phyloP scores from a whole-genome alignment of 805 yeast genomes.

The Starmerella tilneyi region DNA sequence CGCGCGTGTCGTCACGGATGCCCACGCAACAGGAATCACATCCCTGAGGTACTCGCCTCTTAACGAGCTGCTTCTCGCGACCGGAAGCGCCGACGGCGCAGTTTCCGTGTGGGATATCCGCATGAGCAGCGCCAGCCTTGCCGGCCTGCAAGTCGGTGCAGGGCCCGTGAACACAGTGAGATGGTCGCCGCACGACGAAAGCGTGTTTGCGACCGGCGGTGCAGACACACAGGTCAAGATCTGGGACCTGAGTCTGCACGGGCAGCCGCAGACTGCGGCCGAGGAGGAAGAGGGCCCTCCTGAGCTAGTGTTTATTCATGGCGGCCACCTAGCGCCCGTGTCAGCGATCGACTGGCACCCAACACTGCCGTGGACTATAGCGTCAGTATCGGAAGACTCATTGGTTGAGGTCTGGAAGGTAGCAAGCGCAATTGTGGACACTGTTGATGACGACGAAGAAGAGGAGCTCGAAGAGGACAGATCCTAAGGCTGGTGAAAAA shows the following conservation, averaged over 20 bases:
- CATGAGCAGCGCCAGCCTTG: conserved; percentile 46
- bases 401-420: conserved; percentile 71
- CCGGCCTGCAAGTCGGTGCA: conserved; percentile 59
- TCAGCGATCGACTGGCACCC: conserved; percentile 64
- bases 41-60: conserved; percentile 56
- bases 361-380: conserved; percentile 44
- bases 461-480: background rate
- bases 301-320: conserved; percentile 67
- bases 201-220: conserved; percentile 46
- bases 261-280: conserved; percentile 43
- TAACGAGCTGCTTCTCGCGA: conserved; percentile 46
- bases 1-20: conserved; percentile 31
- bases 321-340: conserved; percentile 69
- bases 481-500: background rate
- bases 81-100: conserved; percentile 70
- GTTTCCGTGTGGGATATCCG: conserved; percentile 68
- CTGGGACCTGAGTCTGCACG: conserved; percentile 60
- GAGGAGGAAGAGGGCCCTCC: conserved; percentile 61
- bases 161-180: conserved; percentile 46
- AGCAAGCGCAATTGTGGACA: conserved; percentile 36
- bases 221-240: conserved; percentile 60
- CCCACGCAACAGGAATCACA: conserved; percentile 56
- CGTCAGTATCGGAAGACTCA: conserved; percentile 66
- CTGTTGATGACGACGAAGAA: conserved; percentile 6
- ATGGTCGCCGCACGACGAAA: conserved; percentile 43